Base-by-base conservation (phyloP, 441 rosid species). In the Gossypium lobatum region DNA sequence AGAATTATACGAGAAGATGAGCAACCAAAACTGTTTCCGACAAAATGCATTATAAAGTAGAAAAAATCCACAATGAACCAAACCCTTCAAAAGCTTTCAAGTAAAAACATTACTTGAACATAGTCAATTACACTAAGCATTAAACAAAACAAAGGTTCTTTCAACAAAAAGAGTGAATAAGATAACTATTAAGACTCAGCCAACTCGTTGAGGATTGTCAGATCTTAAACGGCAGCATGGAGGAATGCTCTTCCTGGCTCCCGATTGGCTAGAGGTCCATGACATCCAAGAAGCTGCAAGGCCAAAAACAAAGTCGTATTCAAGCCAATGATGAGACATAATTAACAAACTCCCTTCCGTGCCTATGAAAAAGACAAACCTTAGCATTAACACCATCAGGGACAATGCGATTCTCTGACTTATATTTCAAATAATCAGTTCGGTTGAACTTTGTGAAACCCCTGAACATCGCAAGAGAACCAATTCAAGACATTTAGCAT, bases 321-420 rank as follows among this genome's bases (percentile, higher is more conserved):
- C 16, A 74, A 73, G 28, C 45, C 64, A 46, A 28, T 34, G 2
- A 23, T 21, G 26, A 6, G 42, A 31, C 6, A 23, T 7, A 18
- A 26, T 57, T 18, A 14, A 37, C 7, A 50, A 58, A 58, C 57
- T 6, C 18, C 8, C 9, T 53, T 7, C 42, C 21, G 9, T 55
- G 13, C 8, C 6, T 53, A 45, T 14, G 16, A 61, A 14, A 25
- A 9, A 0, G 28, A 10, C 70, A 61, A 63, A 93, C 98, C 97
- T 93, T 93, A 6, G 97, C 97, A 72, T 90, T 93, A 55, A 93
- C 96, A 75, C 98, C 98, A 83, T 93, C 98, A 0, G 95, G 79
- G 7, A 86, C 0, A n/a, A 92, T 88, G 64, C 87, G 82, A 72
- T 87, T 86, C 85, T 89, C 95, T 7, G 85, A 70, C 84, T 92